A percentile compares a stretch with the other conserved stretches of the same genome.
phyloP scores from a whole-genome alignment of 2,329 filamentous ascomycete species.

The Ilyonectria sp. region DNA sequence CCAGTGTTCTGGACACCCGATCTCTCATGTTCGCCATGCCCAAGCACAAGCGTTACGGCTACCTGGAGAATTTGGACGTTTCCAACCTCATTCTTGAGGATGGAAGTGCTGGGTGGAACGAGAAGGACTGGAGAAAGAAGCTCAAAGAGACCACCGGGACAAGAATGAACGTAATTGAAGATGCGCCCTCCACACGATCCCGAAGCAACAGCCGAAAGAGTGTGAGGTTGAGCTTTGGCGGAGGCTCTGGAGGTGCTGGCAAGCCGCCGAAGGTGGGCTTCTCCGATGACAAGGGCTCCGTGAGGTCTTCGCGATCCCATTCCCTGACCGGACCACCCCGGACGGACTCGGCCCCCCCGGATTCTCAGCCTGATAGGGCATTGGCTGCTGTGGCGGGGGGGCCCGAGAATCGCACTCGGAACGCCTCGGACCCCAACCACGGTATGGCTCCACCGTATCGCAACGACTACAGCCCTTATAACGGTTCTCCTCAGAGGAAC shows the following conservation, averaged over 20 bases:
- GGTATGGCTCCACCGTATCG: constrained; percentile 45
- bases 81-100: constrained; percentile 83
- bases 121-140: constrained; percentile 90
- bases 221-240: constrained; percentile 68
- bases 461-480: constrained; percentile 48
- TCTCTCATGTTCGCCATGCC: constrained; percentile 99
- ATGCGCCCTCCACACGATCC: constrained; percentile 60
- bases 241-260: constrained; percentile 48
- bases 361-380: constrained; percentile 55
- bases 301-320: constrained; percentile 68
- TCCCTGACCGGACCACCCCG: constrained; percentile 61
- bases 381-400: constrained; percentile 53
- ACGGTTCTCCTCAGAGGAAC: constrained; percentile 52
- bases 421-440: constrained; percentile 63
- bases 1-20: constrained; percentile 87
- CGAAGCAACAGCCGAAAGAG: constrained; percentile 72
- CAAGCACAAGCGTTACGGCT: constrained; percentile 88
- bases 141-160: constrained; percentile 90
- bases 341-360: constrained; percentile 67
- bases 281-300: constrained; percentile 67
- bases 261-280: constrained; percentile 67
- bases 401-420: constrained; percentile 59
- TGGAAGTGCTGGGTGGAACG: constrained; percentile 83
- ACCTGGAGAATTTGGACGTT: constrained; percentile 91
- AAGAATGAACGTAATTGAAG: constrained; percentile 78